phyloP scores from a whole-genome alignment of 306 rosid species.

The Hippophae rhamnoides region DNA sequence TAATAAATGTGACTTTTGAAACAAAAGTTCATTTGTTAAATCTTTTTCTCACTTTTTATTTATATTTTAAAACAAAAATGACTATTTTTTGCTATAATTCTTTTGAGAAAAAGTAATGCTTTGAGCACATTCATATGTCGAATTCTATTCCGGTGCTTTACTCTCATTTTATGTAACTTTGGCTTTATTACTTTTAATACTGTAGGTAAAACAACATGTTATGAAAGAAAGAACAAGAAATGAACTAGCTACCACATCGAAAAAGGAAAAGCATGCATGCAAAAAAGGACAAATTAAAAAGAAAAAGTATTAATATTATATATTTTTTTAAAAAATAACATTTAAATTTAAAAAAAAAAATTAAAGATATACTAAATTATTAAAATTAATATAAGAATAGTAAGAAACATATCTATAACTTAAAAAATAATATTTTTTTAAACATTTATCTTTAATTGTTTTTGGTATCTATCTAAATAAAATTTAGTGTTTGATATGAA shows the following conservation, averaged over 20 bases:
- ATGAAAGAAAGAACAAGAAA: slow-evolving; percentile 32
- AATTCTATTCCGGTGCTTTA: slow-evolving; percentile 22
- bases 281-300: background rate
- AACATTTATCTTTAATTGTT: too few relatives aligned
- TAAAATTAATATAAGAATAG: too few relatives aligned
- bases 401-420: too few relatives aligned
- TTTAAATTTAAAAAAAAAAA: too few relatives aligned
- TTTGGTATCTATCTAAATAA: too few relatives aligned
- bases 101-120: slow-evolving; percentile 40
- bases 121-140: slow-evolving; percentile 31
- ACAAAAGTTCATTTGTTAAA: slow-evolving; percentile 41
- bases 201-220: slow-evolving; percentile 6
- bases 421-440: too few relatives aligned
- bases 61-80: slow-evolving; percentile 9
- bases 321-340: too few relatives aligned
- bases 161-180: slow-evolving; percentile 22
- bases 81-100: slow-evolving; percentile 25
- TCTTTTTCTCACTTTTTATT: slow-evolving; percentile 21
- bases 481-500: too few relatives aligned
- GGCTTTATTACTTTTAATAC: slow-evolving; percentile 26
- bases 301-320: too few relatives aligned
- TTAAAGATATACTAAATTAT: too few relatives aligned
- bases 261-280: slow-evolving; percentile 20
- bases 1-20: slow-evolving; percentile 33
- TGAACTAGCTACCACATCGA: slow-evolving; percentile 22